Evolutionary conservation across 371 early-diverging fungal genomes (phyloP).

Genomic region (Lichtheimia hyalospora): DNA sequence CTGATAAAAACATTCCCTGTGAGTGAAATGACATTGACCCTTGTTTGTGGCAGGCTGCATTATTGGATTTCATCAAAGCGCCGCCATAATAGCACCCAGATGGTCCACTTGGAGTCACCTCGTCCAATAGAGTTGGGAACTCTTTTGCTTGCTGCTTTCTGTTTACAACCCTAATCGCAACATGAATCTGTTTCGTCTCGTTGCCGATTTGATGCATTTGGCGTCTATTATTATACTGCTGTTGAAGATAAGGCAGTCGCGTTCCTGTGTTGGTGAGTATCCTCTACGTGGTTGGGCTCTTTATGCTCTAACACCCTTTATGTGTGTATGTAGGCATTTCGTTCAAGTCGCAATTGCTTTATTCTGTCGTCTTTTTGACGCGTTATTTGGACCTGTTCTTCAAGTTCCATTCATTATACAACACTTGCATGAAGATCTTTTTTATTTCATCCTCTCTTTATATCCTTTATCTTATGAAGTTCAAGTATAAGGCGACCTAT

Average conservation of each 20-base stretch:
- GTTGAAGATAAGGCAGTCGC: constrained; percentile 82
- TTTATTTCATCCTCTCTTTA: constrained; percentile 87
- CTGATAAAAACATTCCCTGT: too few species aligned
- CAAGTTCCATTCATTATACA: constrained; percentile 83
- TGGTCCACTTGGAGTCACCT: too few species aligned
- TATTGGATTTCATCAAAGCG: too few species aligned
- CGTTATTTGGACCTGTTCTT: constrained; percentile 95
- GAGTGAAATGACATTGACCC: too few species aligned
- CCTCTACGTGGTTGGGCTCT: neutral
- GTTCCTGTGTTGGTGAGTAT: constrained; percentile 82
- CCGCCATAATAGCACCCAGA: too few species aligned
- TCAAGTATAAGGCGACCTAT: constrained; percentile 88
- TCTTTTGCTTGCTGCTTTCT: neutral
- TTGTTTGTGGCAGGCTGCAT: too few species aligned
- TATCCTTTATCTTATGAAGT: constrained; percentile 91
- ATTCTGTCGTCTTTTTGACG: constrained; percentile 90
- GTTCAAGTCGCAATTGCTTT: constrained; percentile 97
- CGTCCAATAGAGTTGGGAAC: too few species aligned
- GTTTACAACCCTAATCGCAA: neutral
- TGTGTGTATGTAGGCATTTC: constrained; percentile 78
- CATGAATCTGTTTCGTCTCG: constrained; percentile 92
- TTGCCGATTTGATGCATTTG: constrained; percentile 94
- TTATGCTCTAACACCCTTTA: neutral
- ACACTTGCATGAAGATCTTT: constrained; percentile 94
- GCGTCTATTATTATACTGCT: constrained; percentile 92